Evolutionary conservation across 495 filamentous ascomycete genomes (phyloP).

Genomic region (Darksidea phi): DNA sequence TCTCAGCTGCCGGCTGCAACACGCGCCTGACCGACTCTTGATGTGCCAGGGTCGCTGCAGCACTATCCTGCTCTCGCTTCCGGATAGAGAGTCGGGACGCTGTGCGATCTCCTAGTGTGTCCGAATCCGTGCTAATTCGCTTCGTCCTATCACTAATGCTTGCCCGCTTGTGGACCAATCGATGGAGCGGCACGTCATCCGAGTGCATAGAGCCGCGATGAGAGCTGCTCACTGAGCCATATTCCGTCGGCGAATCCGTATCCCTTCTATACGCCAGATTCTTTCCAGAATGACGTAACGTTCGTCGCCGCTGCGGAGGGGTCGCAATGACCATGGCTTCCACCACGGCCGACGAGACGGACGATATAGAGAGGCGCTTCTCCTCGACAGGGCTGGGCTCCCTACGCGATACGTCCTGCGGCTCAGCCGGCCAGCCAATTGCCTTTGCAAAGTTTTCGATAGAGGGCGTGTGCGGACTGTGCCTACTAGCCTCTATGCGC

Average conservation of each 20-base stretch:
- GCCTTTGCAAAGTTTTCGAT: conserved; percentile 36
- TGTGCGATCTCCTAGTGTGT: conserved; percentile 13
- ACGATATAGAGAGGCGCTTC: conserved; percentile 33
- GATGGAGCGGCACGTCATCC: conserved; percentile 30
- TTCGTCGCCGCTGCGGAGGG: conserved; percentile 28
- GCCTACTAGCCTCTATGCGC: conserved; percentile 29
- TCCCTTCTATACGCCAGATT: conserved; percentile 33
- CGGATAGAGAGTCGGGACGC: conserved; percentile 19
- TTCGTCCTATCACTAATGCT: conserved; percentile 27
- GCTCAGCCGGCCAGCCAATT: conserved; percentile 31
- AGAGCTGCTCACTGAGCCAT: conserved; percentile 18
- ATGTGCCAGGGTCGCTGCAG: conserved; percentile 13
- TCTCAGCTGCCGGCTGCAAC: conserved; percentile 29
- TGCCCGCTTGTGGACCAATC: conserved; percentile 33
- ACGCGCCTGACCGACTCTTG: conserved; percentile 18
- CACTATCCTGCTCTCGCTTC: conserved; percentile 14
- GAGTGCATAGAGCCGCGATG: conserved; percentile 28
- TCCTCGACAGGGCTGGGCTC: conserved; percentile 14
- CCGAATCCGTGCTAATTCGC: conserved; percentile 22
- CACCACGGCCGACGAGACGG: conserved; percentile 34
- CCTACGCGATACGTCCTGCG: not conserved
- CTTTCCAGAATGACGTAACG: conserved; percentile 37
- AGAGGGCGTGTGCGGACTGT: conserved; percentile 21
- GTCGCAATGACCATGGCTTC: conserved; percentile 37
- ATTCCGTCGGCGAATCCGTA: conserved; percentile 14